A percentile compares a stretch with the other conserved stretches of the same genome.
phyloP scores from a whole-genome alignment of 495 filamentous ascomycete genomes.

The Penicillium cataractarum region DNA sequence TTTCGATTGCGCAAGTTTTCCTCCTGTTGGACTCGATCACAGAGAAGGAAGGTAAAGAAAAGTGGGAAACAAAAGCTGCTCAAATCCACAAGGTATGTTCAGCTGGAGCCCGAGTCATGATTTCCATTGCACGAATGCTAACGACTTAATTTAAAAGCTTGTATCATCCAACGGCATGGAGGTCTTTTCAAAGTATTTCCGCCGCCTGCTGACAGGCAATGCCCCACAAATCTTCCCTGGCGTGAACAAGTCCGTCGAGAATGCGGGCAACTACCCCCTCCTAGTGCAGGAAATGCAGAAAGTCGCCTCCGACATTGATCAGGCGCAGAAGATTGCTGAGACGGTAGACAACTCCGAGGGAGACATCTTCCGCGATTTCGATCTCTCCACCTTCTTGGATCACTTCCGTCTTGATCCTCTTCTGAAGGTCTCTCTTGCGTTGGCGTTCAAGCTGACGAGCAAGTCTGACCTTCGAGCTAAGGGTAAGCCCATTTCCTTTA shows the following conservation, averaged over 20 bases:
- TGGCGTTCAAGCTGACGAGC: constrained; percentile 80
- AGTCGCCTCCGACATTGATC: constrained; percentile 74
- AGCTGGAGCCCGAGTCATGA: not conserved
- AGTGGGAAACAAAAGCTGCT: constrained; percentile 92
- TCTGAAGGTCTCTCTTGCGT: constrained; percentile 82
- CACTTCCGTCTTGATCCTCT: constrained; percentile 91
- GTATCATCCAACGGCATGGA: constrained; percentile 97
- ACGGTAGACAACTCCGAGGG: constrained; percentile 84
- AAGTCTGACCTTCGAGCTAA: constrained; percentile 84
- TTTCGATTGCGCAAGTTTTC: constrained; percentile 93
- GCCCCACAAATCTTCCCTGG: constrained; percentile 83
- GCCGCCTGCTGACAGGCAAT: constrained; percentile 82
- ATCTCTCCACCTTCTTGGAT: constrained; percentile 87
- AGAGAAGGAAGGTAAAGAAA: constrained; percentile 84
- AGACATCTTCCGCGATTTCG: constrained; percentile 92
- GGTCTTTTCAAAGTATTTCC: constrained; percentile 90
- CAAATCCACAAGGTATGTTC: constrained; percentile 84
- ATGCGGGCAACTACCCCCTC: constrained; percentile 77
- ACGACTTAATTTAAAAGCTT: constrained; percentile 56
- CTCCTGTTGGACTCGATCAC: constrained; percentile 91
- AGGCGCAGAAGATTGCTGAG: constrained; percentile 88
- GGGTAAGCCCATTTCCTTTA: constrained; percentile 61
- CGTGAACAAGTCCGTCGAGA: constrained; percentile 67
- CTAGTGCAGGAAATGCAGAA: constrained; percentile 85
- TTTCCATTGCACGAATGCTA: constrained; percentile 15